Percentiles rank a stretch among this genome's conserved stretches.
Conservation (phyloP, 441 rosid species). For the Brassica hybrid region DNA sequence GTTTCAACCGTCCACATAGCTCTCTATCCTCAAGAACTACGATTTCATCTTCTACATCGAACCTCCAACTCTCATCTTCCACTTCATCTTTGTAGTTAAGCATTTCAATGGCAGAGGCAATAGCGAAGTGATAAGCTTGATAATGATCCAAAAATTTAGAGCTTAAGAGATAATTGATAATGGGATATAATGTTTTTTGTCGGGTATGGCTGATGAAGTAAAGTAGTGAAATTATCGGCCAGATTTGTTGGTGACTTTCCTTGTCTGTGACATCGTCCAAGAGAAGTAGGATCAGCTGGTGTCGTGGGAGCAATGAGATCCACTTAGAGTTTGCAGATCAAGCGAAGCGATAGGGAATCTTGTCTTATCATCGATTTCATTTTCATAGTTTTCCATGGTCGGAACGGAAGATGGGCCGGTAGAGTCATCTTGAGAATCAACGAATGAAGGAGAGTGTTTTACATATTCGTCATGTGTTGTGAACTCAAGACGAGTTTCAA, state of each 20-base stretch:
- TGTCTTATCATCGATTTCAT: background rate
- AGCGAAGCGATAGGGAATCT: background rate
- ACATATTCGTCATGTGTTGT: background rate
- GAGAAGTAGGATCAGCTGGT: background rate
- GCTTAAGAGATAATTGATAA: background rate
- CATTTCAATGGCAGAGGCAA: background rate
- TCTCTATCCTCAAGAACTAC: background rate
- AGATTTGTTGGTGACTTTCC: background rate
- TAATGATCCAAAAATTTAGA: background rate
- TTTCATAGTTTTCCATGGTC: background rate
- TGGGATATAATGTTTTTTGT: background rate
- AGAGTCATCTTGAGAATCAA: background rate
- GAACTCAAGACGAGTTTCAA: background rate
- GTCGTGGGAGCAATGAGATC: background rate
- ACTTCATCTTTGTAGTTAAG: background rate
- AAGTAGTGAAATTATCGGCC: background rate
- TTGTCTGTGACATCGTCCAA: background rate
- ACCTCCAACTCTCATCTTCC: background rate
- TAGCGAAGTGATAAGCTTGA: background rate
- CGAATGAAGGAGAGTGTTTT: background rate
- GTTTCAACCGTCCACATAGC: background rate
- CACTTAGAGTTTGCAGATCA: background rate
- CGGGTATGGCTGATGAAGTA: background rate
- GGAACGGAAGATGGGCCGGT: background rate
- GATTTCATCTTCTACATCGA: background rate